A percentile compares a stretch with the other conserved stretches of the same genome.
These are phyloP conservation scores for Trichoderma atroviride DNA, from an alignment of 2,329 filamentous ascomycete genomes.

Conservation along the genomic window DNA sequence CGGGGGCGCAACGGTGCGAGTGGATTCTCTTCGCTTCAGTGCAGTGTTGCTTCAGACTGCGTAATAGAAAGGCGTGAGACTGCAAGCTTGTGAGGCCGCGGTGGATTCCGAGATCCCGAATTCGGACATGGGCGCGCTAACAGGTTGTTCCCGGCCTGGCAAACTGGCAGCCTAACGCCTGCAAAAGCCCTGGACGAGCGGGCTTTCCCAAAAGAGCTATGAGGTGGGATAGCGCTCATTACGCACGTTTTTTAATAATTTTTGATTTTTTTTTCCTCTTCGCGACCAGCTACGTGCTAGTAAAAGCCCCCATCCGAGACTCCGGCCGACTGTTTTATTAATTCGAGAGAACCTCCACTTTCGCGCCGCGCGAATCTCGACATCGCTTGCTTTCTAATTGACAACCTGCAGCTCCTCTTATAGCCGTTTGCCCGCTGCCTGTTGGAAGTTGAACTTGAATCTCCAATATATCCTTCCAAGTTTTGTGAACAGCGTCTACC, in stretches of 20 bases:
- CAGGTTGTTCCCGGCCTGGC: background rate
- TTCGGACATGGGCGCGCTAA: conserved; percentile 19
- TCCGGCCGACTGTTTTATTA: conserved; percentile 23
- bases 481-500: background rate
- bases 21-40: background rate
- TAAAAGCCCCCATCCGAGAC: background rate
- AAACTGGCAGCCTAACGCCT: conserved; percentile 8
- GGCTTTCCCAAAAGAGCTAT: conserved; percentile 15
- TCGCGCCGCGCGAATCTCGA: background rate
- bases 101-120: conserved; percentile 23
- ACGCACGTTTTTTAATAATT: conserved; percentile 17
- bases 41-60: background rate
- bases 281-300: background rate
- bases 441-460: background rate
- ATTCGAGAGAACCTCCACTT: conserved; percentile 21
- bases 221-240: background rate
- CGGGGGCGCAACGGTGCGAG: background rate
- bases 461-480: background rate
- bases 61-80: background rate
- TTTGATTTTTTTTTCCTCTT: conserved; percentile 1
- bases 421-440: background rate
- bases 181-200: background rate
- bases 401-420: background rate
- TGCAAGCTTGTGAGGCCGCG: background rate
- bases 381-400: background rate